Evolutionary conservation across 108 stramenopile genomes (phyloP).

Genomic region (Pseudonitzschia delicatissima): DNA sequence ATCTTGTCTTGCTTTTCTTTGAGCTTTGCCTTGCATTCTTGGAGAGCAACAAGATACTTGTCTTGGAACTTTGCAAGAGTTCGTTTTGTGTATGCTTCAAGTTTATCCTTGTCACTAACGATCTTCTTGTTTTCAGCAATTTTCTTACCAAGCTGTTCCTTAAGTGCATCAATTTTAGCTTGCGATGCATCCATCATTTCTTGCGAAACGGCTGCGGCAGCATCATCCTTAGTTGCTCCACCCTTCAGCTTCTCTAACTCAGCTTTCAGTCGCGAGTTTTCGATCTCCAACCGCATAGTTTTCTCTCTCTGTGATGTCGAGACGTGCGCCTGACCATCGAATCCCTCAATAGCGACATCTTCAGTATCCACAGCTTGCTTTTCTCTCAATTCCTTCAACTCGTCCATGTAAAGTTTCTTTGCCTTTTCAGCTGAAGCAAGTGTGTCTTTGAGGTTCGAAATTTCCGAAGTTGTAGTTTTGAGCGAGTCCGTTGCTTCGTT

Average conservation of each 20-base stretch:
- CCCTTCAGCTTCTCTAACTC: constrained; percentile 53
- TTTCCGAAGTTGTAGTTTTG: constrained; percentile 51
- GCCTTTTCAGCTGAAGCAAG: constrained; percentile 62
- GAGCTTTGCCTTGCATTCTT: constrained; percentile 87
- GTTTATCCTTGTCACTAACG: constrained; percentile 86
- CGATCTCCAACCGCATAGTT: constrained; percentile 67
- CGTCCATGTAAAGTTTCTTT: constrained; percentile 80
- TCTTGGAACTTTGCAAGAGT: constrained; percentile 92
- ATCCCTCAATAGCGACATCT: constrained; percentile 45
- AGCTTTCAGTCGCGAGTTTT: constrained; percentile 67
- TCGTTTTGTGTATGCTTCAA: constrained; percentile 91
- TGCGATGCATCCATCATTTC: constrained; percentile 4
- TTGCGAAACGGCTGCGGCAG: not conserved
- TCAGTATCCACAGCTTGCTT: constrained; percentile 53
- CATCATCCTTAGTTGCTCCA: constrained; percentile 8
- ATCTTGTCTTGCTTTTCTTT: constrained; percentile 91
- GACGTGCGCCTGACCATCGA: constrained; percentile 23
- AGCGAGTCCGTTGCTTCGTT: constrained; percentile 36
- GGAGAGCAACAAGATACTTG: constrained; percentile 90
- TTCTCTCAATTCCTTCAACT: constrained; percentile 70
- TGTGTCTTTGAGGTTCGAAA: constrained; percentile 59
- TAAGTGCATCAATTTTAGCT: constrained; percentile 32
- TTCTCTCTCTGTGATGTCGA: constrained; percentile 49
- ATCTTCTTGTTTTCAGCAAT: constrained; percentile 79
- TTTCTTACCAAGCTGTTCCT: constrained; percentile 66